Base-by-base conservation (phyloP, 73 alveolate genomes). In the Tetrahymena borealis region DNA sequence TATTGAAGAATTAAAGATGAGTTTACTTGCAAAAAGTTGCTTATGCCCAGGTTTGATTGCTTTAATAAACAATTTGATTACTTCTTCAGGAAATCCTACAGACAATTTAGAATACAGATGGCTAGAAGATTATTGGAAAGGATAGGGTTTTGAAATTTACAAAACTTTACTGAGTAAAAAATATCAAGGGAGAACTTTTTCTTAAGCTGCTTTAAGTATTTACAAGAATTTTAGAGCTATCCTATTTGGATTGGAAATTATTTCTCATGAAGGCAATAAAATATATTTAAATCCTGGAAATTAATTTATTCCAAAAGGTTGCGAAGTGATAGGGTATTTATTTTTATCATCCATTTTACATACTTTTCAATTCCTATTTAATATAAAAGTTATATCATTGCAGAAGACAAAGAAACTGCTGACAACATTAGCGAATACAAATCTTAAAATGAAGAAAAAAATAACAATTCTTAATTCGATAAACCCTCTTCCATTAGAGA, bases 71-170 rank as follows among this genome's bases (percentile, higher is more conserved):
- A 98, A 98, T 95, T 95, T 98, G 32, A 97, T 98, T 28, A 94
- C 96, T 78, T 95, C 98, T 33, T 95, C 97, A 15, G 97, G 96
- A 4, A 93, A 93, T 16, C 99, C 99, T 13, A 96, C 98, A 12
- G 94, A 96, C 43, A 95, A 94, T 90, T 85, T 97, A 2, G 97
- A 97, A 43, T 94, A 93, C 93, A 95, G 91, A 38, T 98, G 99
- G 99, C 97, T 98, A 91, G 79, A 91, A 24, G 99, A 98, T 92
- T 98, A 98, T 94, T 97, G 99, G 97, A 96, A 94, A 85, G 99
- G 99, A 18, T 97, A 97, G 92, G 97, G 96, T 77, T 97, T 94
- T 94, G 99, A 98, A 95, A 98, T 98, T 11, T 98, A 98, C 94
- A 95, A 97, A 90, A 96, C 97, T 15, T 95, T 95, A 33, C 94